A percentile compares a stretch with the other conserved stretches of the same genome.
Evolutionary conservation across 148 eudicot genomes (phyloP).

Genomic region (Rhododendron henanense): DNA sequence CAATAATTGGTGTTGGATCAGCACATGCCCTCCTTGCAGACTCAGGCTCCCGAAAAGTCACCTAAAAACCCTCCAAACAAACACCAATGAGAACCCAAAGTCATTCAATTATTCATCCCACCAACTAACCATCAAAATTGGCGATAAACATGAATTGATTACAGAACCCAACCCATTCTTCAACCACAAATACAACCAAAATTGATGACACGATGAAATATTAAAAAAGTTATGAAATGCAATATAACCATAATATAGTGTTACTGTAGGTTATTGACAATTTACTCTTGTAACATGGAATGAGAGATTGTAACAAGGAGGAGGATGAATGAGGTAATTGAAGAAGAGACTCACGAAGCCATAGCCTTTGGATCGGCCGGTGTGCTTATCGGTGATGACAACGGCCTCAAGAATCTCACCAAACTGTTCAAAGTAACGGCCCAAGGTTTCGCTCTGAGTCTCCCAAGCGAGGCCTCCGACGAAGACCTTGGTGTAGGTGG

Average conservation of each 20-base stretch:
- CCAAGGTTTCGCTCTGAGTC: conserved; percentile 76
- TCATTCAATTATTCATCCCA: conserved; percentile 24
- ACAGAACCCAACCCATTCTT: not conserved
- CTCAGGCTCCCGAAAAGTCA: conserved; percentile 94
- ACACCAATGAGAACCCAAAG: conserved; percentile 28
- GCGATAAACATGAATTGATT: not conserved
- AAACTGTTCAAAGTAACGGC: conserved; percentile 75
- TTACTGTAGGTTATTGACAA: no score
- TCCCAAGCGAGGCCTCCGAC: conserved; percentile 99
- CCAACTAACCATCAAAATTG: not conserved
- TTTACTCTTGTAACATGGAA: no score
- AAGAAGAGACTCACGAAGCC: conserved; percentile 73
- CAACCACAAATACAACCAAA: not conserved
- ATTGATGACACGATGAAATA: not conserved
- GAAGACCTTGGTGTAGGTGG: conserved; percentile 84
- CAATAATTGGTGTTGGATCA: conserved; percentile 87
- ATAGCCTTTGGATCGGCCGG: conserved; percentile 94
- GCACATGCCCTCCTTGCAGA: conserved; percentile 90
- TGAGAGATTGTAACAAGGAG: no score
- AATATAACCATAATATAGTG: not conserved
- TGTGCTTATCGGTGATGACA: conserved; percentile 89
- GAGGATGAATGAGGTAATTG: not conserved
- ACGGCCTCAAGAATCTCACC: conserved; percentile 98
- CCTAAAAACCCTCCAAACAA: conserved; percentile 76
- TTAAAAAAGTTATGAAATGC: not conserved